Evolutionary conservation across 1,139 yeast genomes (phyloP).

Genomic region (Debaryomyces sp.): DNA sequence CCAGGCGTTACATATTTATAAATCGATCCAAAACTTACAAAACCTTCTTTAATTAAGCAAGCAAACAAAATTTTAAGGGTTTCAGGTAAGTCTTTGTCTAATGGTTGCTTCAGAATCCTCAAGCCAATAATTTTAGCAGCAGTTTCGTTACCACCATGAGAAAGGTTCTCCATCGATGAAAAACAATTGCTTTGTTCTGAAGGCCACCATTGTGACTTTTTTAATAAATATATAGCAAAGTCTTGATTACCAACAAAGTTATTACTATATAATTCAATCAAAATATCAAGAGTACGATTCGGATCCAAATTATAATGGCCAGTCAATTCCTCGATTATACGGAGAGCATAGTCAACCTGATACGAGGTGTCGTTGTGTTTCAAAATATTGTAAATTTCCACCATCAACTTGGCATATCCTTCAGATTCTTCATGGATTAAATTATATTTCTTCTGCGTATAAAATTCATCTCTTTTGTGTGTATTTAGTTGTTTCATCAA

Average conservation of each 20-base stretch:
- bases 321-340: slow-evolving; percentile 58
- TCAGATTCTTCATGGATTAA: slow-evolving; percentile 77
- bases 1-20: slow-evolving; percentile 58
- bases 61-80: slow-evolving; percentile 50
- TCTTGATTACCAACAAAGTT: slow-evolving; percentile 47
- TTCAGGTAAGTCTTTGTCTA: slow-evolving; percentile 42
- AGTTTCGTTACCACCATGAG: slow-evolving; percentile 57
- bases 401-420: slow-evolving; percentile 73
- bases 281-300: slow-evolving; percentile 63
- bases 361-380: slow-evolving; percentile 40
- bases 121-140: slow-evolving; percentile 66
- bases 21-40: slow-evolving; percentile 65
- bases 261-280: slow-evolving; percentile 54
- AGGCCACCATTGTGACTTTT: slow-evolving; percentile 71
- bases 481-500: slow-evolving; percentile 45
- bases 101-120: slow-evolving; percentile 45
- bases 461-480: slow-evolving; percentile 54
- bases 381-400: slow-evolving; percentile 52
- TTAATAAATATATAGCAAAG: slow-evolving; percentile 53
- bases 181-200: slow-evolving; percentile 30
- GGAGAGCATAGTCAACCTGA: slow-evolving; percentile 49
- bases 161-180: slow-evolving; percentile 31
- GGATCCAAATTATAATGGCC: slow-evolving; percentile 85
- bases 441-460: slow-evolving; percentile 74
- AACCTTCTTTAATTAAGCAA: slow-evolving; percentile 67